These are phyloP conservation scores for Diaporthe sp. DNA, from an alignment of 2,329 filamentous ascomycete species.

Conservation along the genomic window DNA sequence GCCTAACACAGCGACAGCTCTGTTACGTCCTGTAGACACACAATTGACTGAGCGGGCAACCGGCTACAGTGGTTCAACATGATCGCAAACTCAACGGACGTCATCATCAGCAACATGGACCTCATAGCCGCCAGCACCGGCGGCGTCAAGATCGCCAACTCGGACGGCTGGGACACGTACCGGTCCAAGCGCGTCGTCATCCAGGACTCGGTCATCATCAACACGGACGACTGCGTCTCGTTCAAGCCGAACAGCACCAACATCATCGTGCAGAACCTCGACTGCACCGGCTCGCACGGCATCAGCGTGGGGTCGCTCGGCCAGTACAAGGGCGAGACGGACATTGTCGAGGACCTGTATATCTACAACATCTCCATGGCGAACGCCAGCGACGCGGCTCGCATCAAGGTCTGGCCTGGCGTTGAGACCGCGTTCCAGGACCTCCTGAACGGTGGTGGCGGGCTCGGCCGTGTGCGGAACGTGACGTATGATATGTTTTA, in stretches of 20 bases:
- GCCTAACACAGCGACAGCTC: not conserved
- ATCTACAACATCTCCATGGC: conserved; percentile 48
- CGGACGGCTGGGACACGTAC: conserved; percentile 51
- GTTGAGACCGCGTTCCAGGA: conserved; percentile 31
- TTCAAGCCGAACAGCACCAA: conserved; percentile 54
- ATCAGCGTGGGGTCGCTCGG: conserved; percentile 59
- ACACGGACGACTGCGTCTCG: conserved; percentile 57
- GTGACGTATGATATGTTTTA: conserved; percentile 68
- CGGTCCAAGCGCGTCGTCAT: conserved; percentile 49
- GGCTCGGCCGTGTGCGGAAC: conserved; percentile 30
- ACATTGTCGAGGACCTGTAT: conserved; percentile 54
- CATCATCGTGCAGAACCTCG: conserved; percentile 51
- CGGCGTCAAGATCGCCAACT: conserved; percentile 61
- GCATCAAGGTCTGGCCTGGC: conserved; percentile 74
- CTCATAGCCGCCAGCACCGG: conserved; percentile 53
- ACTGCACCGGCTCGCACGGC: conserved; percentile 58
- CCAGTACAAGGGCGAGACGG: conserved; percentile 44
- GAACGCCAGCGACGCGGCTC: conserved; percentile 59
- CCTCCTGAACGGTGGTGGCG: conserved; percentile 29
- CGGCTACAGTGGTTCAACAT: conserved; percentile 59
- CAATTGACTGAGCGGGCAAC: not conserved
- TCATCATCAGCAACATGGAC: conserved; percentile 63
- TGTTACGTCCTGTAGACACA: accelerated
- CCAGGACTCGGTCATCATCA: conserved; percentile 48
- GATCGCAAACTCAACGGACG: conserved; percentile 62